Conservation (phyloP, 2,329 filamentous ascomycete genomes). For the Colletotrichum filicis region DNA sequence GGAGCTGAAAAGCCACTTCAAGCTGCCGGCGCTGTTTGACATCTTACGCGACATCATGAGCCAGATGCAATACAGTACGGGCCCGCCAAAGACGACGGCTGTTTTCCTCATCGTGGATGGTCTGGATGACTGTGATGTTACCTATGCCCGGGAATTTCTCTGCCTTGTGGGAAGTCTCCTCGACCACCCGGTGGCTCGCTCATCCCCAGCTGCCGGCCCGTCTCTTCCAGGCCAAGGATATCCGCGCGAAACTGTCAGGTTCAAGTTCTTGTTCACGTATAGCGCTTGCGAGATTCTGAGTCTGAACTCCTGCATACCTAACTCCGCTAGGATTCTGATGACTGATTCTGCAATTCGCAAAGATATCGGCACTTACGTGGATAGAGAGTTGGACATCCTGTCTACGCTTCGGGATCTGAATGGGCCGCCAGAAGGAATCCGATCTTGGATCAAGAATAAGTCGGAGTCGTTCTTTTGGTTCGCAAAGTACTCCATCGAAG, state of each 20-base stretch:
- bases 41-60: constrained; percentile 35
- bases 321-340: constrained; percentile 9
- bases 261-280: constrained; percentile 33
- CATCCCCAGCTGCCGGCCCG: neutral
- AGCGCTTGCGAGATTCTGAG: constrained; percentile 9
- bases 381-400: constrained; percentile 28
- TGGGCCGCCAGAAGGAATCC: neutral
- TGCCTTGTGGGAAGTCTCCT: constrained; percentile 6
- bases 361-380: constrained; percentile 24
- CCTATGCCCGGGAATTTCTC: constrained; percentile 23
- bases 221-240: neutral
- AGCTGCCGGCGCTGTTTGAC: constrained; percentile 31
- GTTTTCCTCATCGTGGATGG: constrained; percentile 40
- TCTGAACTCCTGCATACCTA: neutral
- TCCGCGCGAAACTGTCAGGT: neutral
- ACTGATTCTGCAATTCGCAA: constrained; percentile 27
- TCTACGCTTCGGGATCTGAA: neutral
- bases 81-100: neutral
- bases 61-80: neutral
- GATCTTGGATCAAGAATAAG: constrained; percentile 23
- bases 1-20: constrained; percentile 5
- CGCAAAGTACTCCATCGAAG: constrained; percentile 33
- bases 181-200: neutral
- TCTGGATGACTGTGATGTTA: constrained; percentile 34
- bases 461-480: constrained; percentile 35